A percentile compares a stretch with the other conserved stretches of the same genome.
Conservation (phyloP, 352 stramenopile genomes). For the Phytophthora podocarpi region DNA sequence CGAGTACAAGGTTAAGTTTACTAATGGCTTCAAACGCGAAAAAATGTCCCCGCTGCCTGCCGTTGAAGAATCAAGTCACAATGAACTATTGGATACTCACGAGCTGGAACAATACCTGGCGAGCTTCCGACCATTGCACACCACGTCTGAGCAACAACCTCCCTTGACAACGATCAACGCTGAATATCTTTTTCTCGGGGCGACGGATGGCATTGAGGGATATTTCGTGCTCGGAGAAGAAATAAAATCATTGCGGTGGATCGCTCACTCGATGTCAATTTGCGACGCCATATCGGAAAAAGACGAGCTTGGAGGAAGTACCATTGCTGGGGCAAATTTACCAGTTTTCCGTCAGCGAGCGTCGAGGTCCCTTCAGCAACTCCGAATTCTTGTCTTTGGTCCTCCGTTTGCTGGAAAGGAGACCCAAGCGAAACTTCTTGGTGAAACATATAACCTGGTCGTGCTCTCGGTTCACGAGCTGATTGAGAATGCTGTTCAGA, state of each 20-base stretch:
- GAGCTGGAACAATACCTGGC: slow-evolving; percentile 56
- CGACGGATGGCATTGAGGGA: slow-evolving; percentile 48
- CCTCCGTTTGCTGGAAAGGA: slow-evolving; percentile 68
- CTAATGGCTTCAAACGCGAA: slow-evolving; percentile 11
- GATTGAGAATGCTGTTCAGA: slow-evolving; percentile 38
- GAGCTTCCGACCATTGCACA: slow-evolving; percentile 34
- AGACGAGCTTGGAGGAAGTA: neutral
- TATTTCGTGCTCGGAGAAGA: slow-evolving; percentile 58
- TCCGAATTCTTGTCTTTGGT: slow-evolving; percentile 66
- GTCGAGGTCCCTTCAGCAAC: slow-evolving; percentile 5
- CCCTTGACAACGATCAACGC: slow-evolving; percentile 22
- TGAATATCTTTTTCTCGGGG: slow-evolving; percentile 55
- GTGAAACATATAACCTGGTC: slow-evolving; percentile 52
- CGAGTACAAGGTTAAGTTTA: slow-evolving; percentile 63
- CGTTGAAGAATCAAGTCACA: slow-evolving; percentile 5
- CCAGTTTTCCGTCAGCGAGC: neutral
- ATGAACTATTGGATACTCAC: slow-evolving; percentile 32
- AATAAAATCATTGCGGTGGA: slow-evolving; percentile 73
- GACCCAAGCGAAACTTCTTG: slow-evolving; percentile 55
- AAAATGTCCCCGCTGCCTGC: neutral
- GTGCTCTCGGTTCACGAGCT: slow-evolving; percentile 59
- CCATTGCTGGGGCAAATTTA: neutral
- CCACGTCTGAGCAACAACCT: slow-evolving; percentile 17
- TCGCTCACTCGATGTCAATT: slow-evolving; percentile 17
- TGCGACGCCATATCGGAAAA: neutral